Conservation (phyloP, 345 rosid species). For the Alliaria petiolata region DNA sequence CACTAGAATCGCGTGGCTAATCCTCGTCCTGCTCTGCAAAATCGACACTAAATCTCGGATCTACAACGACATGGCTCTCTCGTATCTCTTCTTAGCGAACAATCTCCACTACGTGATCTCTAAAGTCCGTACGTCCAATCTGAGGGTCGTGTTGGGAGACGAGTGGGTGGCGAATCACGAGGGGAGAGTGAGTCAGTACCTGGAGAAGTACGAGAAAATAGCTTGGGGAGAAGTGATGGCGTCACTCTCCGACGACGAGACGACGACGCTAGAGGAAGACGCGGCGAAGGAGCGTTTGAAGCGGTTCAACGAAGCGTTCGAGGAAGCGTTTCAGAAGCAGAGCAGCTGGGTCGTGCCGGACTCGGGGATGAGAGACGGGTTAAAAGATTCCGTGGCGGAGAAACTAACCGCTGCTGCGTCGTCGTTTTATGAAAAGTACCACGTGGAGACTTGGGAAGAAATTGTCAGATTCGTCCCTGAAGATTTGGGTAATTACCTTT, state of each 20-base stretch:
- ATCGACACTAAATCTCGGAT: conserved; percentile 59
- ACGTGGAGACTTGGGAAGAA: conserved; percentile 22
- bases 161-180: conserved; percentile 64
- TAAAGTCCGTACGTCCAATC: conserved; percentile 56
- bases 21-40: conserved; percentile 68
- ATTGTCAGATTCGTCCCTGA: conserved; percentile 59
- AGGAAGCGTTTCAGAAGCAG: conserved; percentile 55
- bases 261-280: conserved; percentile 21
- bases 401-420: conserved; percentile 38
- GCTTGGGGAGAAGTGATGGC: conserved; percentile 61
- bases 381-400: conserved; percentile 43
- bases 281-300: conserved; percentile 39
- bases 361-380: conserved; percentile 47
- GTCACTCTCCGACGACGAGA: conserved; percentile 37
- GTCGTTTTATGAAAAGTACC: conserved; percentile 37
- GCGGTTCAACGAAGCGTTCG: conserved; percentile 53
- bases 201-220: conserved; percentile 54
- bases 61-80: conserved; percentile 57
- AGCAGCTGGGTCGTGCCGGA: conserved; percentile 57
- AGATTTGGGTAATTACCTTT: conserved; percentile 52
- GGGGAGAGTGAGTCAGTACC: conserved; percentile 49
- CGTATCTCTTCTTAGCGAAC: conserved; percentile 73
- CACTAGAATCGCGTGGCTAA: conserved; percentile 54
- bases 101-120: conserved; percentile 69
- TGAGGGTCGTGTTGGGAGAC: conserved; percentile 50